Base-by-base conservation (phyloP, 768 basidiomycete genomes). In the Cyathus striatus region DNA sequence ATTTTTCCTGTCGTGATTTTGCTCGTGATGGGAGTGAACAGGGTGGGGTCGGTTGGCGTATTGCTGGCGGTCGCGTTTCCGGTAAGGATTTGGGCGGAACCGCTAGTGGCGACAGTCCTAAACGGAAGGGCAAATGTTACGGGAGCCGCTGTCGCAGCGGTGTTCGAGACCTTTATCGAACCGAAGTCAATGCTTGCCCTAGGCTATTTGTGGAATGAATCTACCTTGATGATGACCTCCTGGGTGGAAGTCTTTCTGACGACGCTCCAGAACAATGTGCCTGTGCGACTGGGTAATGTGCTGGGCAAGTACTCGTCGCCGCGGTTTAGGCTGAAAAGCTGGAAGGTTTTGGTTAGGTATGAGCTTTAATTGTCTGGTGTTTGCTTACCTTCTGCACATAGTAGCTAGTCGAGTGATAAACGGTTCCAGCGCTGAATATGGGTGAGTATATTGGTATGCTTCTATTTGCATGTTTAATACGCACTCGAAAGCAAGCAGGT, bases 231-330 rank as follows among this genome's bases (percentile, higher is more conserved):
- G 49, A 78, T 74, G 38, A 83, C 63, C 42, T 73, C 53, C 2
- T 65, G 57, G 0, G 53, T 44, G 2, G 68, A 53, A 3, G 48
- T 69, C 23, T 64, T 63, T 38, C 69, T 63, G 5, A 68, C 66
- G 7, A 84, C 73, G 47, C 79, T 81, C 83, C 83, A 86, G 58
- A 78, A 72, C 1, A 81, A 54, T 1, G 76, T 75, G 7, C 78
- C 79, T 3, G 48, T 54, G 1, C 49, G 40, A 24, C 44, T 59
- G 0, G 82, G 81, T 0, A 81, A 65, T 0, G 79, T 83, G 54
- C 77, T 83, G 2, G 82, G 78, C 1, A 85, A 54, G 51, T 81
- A 84, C 49, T 73, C 70, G 32, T 81, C 76, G 4, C 83, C 83
- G 30, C 73, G 62, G 55, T 83, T 79, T 14, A 69, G 47, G 42